phyloP scores from a whole-genome alignment of 768 basidiomycete genomes.

The Lactarius hatsudake region DNA sequence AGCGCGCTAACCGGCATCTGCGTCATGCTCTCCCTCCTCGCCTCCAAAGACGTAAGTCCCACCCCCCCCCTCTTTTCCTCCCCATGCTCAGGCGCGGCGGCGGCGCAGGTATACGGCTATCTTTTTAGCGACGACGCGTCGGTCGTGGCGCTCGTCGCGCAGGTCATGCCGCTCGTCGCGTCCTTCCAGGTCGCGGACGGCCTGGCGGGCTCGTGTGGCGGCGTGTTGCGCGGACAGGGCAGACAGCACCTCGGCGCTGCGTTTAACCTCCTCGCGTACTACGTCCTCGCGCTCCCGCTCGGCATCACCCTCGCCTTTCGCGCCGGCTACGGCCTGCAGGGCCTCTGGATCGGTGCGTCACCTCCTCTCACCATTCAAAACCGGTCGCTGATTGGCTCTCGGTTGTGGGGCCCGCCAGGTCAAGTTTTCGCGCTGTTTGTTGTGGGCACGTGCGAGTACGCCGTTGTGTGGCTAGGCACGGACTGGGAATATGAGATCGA shows the following conservation, averaged over 20 bases:
- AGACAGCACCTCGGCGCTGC: slow-evolving; percentile 70
- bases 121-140: slow-evolving; percentile 63
- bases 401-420: slow-evolving; percentile 37
- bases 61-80: not conserved
- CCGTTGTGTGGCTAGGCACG: slow-evolving; percentile 53
- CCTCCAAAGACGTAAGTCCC: slow-evolving; percentile 50
- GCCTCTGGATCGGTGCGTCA: slow-evolving; percentile 50
- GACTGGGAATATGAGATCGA: slow-evolving; percentile 47
- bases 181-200: slow-evolving; percentile 57
- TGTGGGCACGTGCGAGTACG: slow-evolving; percentile 68
- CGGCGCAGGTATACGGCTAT: slow-evolving; percentile 56
- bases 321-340: slow-evolving; percentile 43
- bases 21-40: slow-evolving; percentile 60
- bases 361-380: not conserved
- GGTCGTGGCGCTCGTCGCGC: slow-evolving; percentile 49
- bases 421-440: slow-evolving; percentile 72
- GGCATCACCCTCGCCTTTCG: slow-evolving; percentile 52
- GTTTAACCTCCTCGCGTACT: slow-evolving; percentile 69
- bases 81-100: not conserved
- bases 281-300: slow-evolving; percentile 50
- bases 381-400: slow-evolving; percentile 21
- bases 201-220: slow-evolving; percentile 50
- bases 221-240: slow-evolving; percentile 48
- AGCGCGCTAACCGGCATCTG: slow-evolving; percentile 56
- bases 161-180: slow-evolving; percentile 53